phyloP scores from a whole-genome alignment of 495 filamentous ascomycete genomes.

The Penicillium ochrochloron region DNA sequence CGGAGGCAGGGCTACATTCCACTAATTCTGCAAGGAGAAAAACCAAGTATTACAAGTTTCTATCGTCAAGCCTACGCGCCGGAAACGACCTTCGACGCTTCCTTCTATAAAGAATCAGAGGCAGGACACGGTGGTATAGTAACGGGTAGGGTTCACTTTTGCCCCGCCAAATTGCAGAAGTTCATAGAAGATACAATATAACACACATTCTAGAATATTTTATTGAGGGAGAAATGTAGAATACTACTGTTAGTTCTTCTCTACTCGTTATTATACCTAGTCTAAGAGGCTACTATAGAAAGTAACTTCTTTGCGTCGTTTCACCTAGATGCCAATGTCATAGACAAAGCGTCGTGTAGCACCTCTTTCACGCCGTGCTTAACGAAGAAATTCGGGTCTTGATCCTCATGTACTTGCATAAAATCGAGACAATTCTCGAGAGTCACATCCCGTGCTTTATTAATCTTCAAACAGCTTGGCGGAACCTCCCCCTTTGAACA shows the following conservation, averaged over 20 bases:
- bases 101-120: too few species aligned
- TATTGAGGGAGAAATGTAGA: neutral
- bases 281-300: neutral
- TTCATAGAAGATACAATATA: too few species aligned
- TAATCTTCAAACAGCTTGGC: slow-evolving; percentile 22
- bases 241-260: slow-evolving; percentile 2
- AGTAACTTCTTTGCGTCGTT: slow-evolving; percentile 3
- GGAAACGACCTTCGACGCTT: too few species aligned
- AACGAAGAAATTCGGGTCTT: slow-evolving; percentile 29
- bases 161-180: too few species aligned
- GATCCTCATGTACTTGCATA: slow-evolving; percentile 31
- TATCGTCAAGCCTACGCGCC: too few species aligned
- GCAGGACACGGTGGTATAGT: too few species aligned
- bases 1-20: too few species aligned
- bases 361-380: slow-evolving; percentile 30
- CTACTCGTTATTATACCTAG: neutral
- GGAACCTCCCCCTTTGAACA: too few species aligned
- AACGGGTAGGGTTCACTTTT: too few species aligned
- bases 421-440: slow-evolving; percentile 31
- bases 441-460: slow-evolving; percentile 25
- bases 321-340: slow-evolving; percentile 10
- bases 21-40: too few species aligned
- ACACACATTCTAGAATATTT: too few species aligned
- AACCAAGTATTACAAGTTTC: too few species aligned
- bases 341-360: slow-evolving; percentile 23